Percentiles rank a stretch among this genome's conserved stretches.
Conservation (phyloP, 2,329 filamentous ascomycete species). For the Beauveria caledonica region DNA sequence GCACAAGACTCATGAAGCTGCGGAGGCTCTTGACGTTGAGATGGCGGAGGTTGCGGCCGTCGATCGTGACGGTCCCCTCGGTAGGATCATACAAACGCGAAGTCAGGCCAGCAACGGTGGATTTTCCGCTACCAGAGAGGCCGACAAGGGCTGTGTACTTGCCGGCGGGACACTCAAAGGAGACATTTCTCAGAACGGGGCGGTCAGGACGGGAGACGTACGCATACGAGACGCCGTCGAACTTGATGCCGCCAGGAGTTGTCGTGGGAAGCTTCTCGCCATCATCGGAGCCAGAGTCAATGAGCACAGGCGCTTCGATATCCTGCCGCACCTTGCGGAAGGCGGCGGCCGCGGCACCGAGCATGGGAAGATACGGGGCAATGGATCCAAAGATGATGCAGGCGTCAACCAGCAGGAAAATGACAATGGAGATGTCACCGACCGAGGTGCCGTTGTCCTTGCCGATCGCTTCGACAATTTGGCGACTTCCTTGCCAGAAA, state of each 20-base stretch:
- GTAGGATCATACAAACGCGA: slow-evolving; percentile 51
- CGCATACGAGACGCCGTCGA: slow-evolving; percentile 35
- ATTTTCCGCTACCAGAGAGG: slow-evolving; percentile 50
- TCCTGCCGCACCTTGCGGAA: slow-evolving; percentile 51
- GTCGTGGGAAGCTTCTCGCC: slow-evolving; percentile 36
- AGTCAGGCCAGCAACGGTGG: slow-evolving; percentile 45
- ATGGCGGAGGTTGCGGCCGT: slow-evolving; percentile 37
- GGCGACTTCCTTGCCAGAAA: slow-evolving; percentile 58
- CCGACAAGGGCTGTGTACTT: slow-evolving; percentile 50
- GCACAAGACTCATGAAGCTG: slow-evolving; percentile 35
- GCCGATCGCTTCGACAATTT: slow-evolving; percentile 33
- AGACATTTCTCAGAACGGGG: slow-evolving; percentile 33
- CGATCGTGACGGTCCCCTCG: slow-evolving; percentile 37
- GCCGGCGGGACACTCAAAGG: slow-evolving; percentile 39
- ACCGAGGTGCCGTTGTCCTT: slow-evolving; percentile 29
- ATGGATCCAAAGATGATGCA: slow-evolving; percentile 56
- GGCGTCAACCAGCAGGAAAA: slow-evolving; percentile 55
- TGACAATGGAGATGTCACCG: slow-evolving; percentile 52
- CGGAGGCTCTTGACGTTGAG: slow-evolving; percentile 38
- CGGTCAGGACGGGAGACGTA: slow-evolving; percentile 36
- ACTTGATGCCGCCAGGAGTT: slow-evolving; percentile 29
- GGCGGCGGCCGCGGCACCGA: slow-evolving; percentile 48
- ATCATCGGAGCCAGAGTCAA: slow-evolving; percentile 32
- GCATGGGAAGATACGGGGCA: slow-evolving; percentile 53
- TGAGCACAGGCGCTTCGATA: slow-evolving; percentile 42